Conservation (phyloP, 2,329 filamentous ascomycete species). For the Clarireedia monteithiana region DNA sequence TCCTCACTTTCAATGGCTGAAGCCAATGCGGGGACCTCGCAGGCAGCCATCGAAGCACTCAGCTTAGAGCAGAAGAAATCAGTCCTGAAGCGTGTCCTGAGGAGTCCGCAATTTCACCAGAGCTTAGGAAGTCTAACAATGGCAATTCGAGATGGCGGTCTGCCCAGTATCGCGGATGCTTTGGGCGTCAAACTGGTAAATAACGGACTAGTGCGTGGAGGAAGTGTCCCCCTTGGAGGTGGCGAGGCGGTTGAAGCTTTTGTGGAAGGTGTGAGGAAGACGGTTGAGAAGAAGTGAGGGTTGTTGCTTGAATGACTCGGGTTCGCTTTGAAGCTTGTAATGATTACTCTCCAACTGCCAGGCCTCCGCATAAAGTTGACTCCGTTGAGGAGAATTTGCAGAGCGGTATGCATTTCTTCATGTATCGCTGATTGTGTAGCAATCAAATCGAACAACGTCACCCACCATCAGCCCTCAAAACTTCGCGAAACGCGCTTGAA, state of each 20-base stretch:
- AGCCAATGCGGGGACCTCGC: constrained; percentile 58
- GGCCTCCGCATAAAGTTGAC: too few relatives aligned
- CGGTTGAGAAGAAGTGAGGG: constrained; percentile 49
- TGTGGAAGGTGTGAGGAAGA: constrained; percentile 78
- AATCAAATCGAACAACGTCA: background rate
- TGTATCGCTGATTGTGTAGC: background rate
- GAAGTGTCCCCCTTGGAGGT: constrained; percentile 77
- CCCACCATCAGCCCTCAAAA: background rate
- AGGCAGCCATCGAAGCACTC: constrained; percentile 67
- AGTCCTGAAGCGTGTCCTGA: constrained; percentile 72
- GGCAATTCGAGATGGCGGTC: constrained; percentile 80
- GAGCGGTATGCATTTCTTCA: background rate
- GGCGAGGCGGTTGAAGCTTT: constrained; percentile 88
- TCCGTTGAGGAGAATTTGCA: too few relatives aligned
- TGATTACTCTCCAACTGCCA: too few relatives aligned
- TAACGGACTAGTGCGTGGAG: constrained; percentile 71
- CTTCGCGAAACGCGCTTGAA: background rate
- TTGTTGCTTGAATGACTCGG: too few relatives aligned
- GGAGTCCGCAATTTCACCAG: constrained; percentile 86
- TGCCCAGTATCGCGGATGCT: constrained; percentile 85
- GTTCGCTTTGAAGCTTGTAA: too few relatives aligned
- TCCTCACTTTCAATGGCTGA: constrained; percentile 54
- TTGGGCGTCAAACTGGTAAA: constrained; percentile 74
- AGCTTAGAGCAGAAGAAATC: constrained; percentile 69
- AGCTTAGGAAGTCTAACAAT: constrained; percentile 78